phyloP scores from a whole-genome alignment of 2,329 filamentous ascomycete genomes.

The Lecanosticta acicola region DNA sequence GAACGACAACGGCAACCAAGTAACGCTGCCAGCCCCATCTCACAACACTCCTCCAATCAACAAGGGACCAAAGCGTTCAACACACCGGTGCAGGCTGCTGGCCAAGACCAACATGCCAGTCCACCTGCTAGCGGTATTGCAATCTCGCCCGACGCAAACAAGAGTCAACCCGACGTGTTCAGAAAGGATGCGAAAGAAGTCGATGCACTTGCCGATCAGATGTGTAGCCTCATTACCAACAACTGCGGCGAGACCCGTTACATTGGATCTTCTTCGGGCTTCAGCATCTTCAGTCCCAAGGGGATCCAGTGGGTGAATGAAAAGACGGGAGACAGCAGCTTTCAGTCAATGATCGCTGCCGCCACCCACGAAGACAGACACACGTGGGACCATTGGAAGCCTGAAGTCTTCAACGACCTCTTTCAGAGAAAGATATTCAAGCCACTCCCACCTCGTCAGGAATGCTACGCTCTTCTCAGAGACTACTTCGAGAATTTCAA shows the following conservation, averaged over 20 bases:
- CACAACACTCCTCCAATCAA: slow-evolving; percentile 14
- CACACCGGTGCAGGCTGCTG: slow-evolving; percentile 12
- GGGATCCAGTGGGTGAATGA: slow-evolving; percentile 98
- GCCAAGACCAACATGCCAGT: slow-evolving; percentile 6
- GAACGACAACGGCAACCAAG: slow-evolving; percentile 40
- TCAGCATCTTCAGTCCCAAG: slow-evolving; percentile 97
- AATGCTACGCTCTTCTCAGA: slow-evolving; percentile 78
- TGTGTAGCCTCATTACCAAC: slow-evolving; percentile 96
- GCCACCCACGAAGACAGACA: slow-evolving; percentile 81
- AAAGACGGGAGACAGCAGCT: slow-evolving; percentile 92
- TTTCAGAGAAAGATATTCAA: slow-evolving; percentile 82
- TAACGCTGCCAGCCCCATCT: slow-evolving; percentile 33
- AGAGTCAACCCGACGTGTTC: slow-evolving; percentile 2
- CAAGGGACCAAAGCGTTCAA: slow-evolving; percentile 9
- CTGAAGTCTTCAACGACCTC: slow-evolving; percentile 91
- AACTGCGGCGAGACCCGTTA: slow-evolving; percentile 92
- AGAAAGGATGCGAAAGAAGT: slow-evolving; percentile 55
- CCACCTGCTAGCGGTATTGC: slow-evolving; percentile 6
- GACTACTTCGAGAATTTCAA: slow-evolving; percentile 99
- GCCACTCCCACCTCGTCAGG: slow-evolving; percentile 75
- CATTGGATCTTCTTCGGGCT: slow-evolving; percentile 93
- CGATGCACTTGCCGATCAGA: slow-evolving; percentile 90
- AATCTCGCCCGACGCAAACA: slow-evolving; percentile 9
- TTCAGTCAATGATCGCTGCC: slow-evolving; percentile 89
- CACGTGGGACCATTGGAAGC: slow-evolving; percentile 97